These are phyloP conservation scores for Ligustrum vulgare DNA, from an alignment of 257 asterid species.

Conservation along the genomic window DNA sequence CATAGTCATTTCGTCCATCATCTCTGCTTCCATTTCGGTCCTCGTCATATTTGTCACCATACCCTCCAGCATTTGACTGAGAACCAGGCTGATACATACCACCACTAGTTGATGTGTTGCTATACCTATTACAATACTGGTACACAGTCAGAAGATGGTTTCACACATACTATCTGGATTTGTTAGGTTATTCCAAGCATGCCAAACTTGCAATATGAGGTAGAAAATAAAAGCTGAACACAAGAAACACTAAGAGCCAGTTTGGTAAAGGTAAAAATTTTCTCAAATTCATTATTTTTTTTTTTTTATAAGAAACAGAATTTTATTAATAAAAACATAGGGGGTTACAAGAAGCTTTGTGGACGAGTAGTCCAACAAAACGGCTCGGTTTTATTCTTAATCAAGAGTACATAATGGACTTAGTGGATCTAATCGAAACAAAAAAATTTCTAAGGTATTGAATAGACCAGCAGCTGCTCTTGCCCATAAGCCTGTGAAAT, in stretches of 20 bases:
- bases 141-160: not conserved
- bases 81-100: constrained; percentile 61
- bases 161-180: not conserved
- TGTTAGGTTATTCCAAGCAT: constrained; percentile 1
- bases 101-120: constrained; percentile 57
- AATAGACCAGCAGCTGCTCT: too few species aligned
- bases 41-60: constrained; percentile 63
- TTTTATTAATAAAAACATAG: too few species aligned
- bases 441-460: too few species aligned
- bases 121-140: constrained; percentile 51
- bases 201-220: not conserved
- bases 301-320: too few species aligned
- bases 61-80: constrained; percentile 49
- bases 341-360: too few species aligned
- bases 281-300: too few species aligned
- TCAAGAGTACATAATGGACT: too few species aligned
- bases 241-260: not conserved
- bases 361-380: too few species aligned
- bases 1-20: constrained; percentile 77
- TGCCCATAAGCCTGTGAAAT: too few species aligned
- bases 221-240: not conserved
- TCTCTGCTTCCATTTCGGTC: constrained; percentile 53
- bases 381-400: too few species aligned
- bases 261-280: too few species aligned
- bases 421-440: too few species aligned